Percentiles rank a stretch among this genome's conserved stretches.
Evolutionary conservation across 208 protist genomes (phyloP).

Genomic region (Phytomonas francai): DNA sequence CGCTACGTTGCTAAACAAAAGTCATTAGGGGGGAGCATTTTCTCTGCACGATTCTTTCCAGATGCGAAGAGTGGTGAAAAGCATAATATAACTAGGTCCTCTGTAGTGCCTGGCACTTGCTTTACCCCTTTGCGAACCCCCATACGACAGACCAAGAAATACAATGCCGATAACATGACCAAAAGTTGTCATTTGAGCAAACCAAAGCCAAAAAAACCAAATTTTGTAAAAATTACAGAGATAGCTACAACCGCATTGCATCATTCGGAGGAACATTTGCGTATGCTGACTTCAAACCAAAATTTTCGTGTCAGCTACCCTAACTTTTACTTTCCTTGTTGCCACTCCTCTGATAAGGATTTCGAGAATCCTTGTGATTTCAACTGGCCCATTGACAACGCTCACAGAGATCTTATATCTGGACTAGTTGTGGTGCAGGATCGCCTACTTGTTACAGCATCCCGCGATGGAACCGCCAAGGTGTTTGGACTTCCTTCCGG

Average conservation of each 20-base stretch:
- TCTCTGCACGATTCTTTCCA: not conserved
- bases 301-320: not conserved
- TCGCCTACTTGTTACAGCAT: slow-evolving; percentile 43
- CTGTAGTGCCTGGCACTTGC: not conserved
- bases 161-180: not conserved
- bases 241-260: not conserved
- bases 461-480: slow-evolving; percentile 50
- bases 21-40: not conserved
- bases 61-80: not conserved
- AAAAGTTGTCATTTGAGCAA: not conserved
- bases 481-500: slow-evolving; percentile 64
- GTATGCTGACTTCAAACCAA: not conserved
- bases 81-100: not conserved
- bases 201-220: not conserved
- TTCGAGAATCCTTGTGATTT: slow-evolving; percentile 6
- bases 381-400: slow-evolving; percentile 52
- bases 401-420: slow-evolving; percentile 39
- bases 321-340: not conserved
- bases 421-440: slow-evolving; percentile 45
- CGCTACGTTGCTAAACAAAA: not conserved
- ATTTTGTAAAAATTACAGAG: not conserved
- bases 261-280: not conserved
- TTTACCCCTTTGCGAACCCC: not conserved
- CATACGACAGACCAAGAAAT: not conserved
- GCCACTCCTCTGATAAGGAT: not conserved